Evolutionary conservation across 371 early-diverging fungal species (phyloP).

Genomic region (Mortierella sp.): DNA sequence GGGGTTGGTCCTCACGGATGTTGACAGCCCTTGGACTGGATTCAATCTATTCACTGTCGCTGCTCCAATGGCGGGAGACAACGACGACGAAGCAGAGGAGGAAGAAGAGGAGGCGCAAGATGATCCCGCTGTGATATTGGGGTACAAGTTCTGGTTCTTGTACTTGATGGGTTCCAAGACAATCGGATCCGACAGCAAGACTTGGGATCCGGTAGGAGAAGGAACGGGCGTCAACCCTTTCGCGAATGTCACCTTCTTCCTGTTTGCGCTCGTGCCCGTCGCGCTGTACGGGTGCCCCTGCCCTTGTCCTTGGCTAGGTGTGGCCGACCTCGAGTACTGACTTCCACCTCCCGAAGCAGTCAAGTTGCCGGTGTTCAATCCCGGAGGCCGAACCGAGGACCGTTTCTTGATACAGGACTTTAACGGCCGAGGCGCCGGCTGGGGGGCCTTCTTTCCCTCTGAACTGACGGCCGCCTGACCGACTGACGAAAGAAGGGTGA

Average conservation of each 20-base stretch:
- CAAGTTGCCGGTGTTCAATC: background rate
- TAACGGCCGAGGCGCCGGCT: background rate
- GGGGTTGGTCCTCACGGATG: background rate
- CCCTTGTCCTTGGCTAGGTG: background rate
- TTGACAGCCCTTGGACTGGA: background rate
- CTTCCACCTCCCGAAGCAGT: background rate
- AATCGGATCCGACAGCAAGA: constrained; percentile 12
- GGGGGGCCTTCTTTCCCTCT: background rate
- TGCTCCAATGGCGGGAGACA: background rate
- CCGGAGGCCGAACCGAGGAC: background rate
- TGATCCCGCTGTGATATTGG: background rate
- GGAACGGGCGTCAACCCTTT: constrained; percentile 41
- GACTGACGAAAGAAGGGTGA: constrained; percentile 35
- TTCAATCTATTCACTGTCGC: background rate
- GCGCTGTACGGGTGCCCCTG: background rate
- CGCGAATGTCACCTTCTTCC: constrained; percentile 46
- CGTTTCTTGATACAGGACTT: constrained; percentile 9
- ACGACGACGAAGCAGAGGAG: background rate
- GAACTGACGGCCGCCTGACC: constrained; percentile 26
- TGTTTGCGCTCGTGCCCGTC: background rate
- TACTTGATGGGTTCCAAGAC: background rate
- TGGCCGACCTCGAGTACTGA: background rate
- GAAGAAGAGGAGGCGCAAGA: background rate
- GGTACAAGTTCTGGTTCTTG: background rate
- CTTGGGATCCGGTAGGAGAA: constrained; percentile 31